These are phyloP conservation scores for Backusella liffmaniae DNA, from an alignment of 192 early-diverging fungal genomes.

Conservation along the genomic window DNA sequence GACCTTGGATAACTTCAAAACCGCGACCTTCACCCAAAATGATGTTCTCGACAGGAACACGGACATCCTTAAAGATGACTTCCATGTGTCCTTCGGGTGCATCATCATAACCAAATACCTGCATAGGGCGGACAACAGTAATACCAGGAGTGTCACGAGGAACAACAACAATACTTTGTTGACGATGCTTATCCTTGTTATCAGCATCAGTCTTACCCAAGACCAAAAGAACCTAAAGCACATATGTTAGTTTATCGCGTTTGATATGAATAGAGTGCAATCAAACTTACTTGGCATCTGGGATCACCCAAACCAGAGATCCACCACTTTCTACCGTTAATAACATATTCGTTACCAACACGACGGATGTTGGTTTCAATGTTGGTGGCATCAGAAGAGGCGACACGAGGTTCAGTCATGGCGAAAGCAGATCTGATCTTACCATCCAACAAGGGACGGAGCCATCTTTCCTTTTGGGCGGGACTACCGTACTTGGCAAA, in stretches of 20 bases:
- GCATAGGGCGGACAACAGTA: conserved; percentile 79
- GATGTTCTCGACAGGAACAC: conserved; percentile 85
- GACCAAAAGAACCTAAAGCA: not conserved
- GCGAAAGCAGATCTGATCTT: conserved; percentile 96
- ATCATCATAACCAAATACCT: conserved; percentile 94
- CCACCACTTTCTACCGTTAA: conserved; percentile 97
- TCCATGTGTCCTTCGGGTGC: conserved; percentile 97
- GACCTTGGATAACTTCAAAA: conserved; percentile 97
- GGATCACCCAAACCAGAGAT: conserved; percentile 97
- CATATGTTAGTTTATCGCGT: not conserved
- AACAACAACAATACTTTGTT: conserved; percentile 90
- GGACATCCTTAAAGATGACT: conserved; percentile 85
- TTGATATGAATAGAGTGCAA: not conserved
- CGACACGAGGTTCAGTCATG: conserved; percentile 96
- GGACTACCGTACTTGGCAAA: conserved; percentile 91
- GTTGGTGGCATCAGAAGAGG: conserved; percentile 97
- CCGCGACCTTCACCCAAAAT: conserved; percentile 96
- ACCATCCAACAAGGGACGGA: conserved; percentile 83
- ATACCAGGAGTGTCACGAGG: conserved; percentile 83
- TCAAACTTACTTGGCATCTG: conserved; percentile 83
- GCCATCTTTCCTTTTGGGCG: conserved; percentile 80
- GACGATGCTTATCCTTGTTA: conserved; percentile 68
- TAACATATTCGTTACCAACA: conserved; percentile 60
- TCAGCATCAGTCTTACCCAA: conserved; percentile 87
- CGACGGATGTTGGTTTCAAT: conserved; percentile 82